phyloP scores from a whole-genome alignment of 2,329 filamentous ascomycete species.

The Aquanectria penicillioides region DNA sequence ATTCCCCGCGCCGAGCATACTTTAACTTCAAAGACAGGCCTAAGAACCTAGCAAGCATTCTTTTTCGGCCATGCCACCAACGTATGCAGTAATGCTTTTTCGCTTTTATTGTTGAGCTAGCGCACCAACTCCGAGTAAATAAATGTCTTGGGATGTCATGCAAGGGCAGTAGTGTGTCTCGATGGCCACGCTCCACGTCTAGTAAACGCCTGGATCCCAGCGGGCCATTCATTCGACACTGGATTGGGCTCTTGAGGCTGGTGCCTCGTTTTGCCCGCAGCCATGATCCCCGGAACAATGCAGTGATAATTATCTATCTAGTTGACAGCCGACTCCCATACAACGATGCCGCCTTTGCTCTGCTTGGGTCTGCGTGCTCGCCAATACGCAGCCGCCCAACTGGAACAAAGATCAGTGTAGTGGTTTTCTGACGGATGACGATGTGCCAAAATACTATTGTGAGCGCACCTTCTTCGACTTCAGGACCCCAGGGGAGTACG shows the following conservation, averaged over 20 bases:
- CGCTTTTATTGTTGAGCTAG: too few relatives aligned
- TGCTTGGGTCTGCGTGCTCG: neutral
- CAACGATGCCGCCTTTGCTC: neutral
- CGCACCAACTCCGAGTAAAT: too few relatives aligned
- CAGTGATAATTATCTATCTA: too few relatives aligned
- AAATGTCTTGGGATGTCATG: too few relatives aligned
- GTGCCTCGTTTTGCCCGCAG: neutral
- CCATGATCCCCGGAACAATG: neutral
- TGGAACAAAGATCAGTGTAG: conserved; percentile 51
- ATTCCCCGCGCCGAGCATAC: too few relatives aligned
- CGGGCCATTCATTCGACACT: neutral
- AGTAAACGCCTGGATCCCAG: neutral
- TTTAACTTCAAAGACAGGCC: too few relatives aligned
- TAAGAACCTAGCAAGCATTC: too few relatives aligned
- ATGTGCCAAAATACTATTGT: conserved; percentile 54
- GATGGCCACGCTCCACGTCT: neutral
- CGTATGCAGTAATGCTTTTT: too few relatives aligned
- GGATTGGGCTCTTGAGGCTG: neutral
- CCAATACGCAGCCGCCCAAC: neutral
- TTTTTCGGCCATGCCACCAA: too few relatives aligned
- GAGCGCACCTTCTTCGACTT: conserved; percentile 63
- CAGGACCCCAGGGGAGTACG: conserved; percentile 52
- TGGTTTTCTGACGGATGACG: conserved; percentile 61
- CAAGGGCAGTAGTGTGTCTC: too few relatives aligned
- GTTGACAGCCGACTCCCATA: neutral